phyloP scores from a whole-genome alignment of 2,329 filamentous ascomycete species.

The Talaromyces funiculosus region DNA sequence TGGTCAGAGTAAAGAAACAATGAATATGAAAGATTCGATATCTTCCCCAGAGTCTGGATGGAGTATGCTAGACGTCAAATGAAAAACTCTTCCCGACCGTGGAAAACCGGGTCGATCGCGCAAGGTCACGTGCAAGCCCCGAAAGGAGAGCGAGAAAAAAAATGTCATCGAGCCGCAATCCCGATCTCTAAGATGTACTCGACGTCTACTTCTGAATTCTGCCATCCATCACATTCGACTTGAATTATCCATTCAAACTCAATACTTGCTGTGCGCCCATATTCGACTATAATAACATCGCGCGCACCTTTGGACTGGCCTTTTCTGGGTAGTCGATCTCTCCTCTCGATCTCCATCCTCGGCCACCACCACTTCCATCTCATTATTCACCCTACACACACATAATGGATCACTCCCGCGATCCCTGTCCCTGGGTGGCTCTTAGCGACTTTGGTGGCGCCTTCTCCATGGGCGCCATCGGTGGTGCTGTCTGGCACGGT shows the following conservation, averaged over 20 bases:
- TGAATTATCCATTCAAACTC: no score
- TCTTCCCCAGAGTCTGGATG: background rate
- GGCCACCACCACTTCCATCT: background rate
- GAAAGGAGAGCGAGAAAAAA: conserved; percentile 1
- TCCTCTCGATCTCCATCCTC: background rate
- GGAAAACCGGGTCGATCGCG: background rate
- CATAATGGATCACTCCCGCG: conserved; percentile 14
- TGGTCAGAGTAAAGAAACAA: background rate
- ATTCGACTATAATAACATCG: background rate
- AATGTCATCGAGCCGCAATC: conserved; percentile 1
- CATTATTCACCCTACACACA: background rate
- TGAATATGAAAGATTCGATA: background rate
- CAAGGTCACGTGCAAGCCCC: background rate
- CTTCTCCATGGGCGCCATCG: conserved; percentile 85
- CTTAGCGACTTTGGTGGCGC: conserved; percentile 97
- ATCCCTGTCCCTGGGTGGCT: conserved; percentile 55
- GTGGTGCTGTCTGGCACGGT: conserved; percentile 88
- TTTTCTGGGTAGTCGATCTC: background rate
- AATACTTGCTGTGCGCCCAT: no score
- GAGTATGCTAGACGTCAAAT: background rate
- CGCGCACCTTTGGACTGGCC: background rate
- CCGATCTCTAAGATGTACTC: background rate
- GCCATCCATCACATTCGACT: background rate
- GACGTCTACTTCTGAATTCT: background rate
- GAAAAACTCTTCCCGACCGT: background rate